phyloP scores from a whole-genome alignment of 2,329 filamentous ascomycete genomes.

The Aspergillus tubingensis region DNA sequence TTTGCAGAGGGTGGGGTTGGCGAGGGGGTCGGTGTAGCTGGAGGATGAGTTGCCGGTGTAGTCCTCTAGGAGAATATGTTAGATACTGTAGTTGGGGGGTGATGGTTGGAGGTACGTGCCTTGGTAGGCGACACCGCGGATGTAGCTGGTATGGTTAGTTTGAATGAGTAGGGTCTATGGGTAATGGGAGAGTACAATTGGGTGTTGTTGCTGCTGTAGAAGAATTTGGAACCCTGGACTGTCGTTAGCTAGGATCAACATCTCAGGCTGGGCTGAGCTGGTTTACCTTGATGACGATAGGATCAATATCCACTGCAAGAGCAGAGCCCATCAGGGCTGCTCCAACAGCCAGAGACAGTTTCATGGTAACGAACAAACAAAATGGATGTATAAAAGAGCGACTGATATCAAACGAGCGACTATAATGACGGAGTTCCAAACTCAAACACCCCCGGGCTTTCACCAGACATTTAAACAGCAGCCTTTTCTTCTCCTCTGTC shows the following conservation, averaged over 20 bases:
- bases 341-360: constrained; percentile 19
- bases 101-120: constrained; percentile 27
- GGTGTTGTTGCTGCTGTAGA: constrained; percentile 75
- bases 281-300: constrained; percentile 55
- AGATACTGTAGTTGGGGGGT: not conserved
- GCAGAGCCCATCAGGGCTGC: constrained; percentile 48
- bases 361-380: constrained; percentile 15
- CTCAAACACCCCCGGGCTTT: too few species aligned
- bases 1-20: constrained; percentile 68
- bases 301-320: constrained; percentile 58
- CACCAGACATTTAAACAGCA: too few species aligned
- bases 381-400: not conserved
- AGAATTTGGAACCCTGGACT: constrained; percentile 76
- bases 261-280: not conserved
- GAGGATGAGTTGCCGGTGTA: constrained; percentile 55
- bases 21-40: constrained; percentile 78
- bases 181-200: constrained; percentile 52
- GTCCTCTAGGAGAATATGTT: constrained; percentile 53
- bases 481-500: too few species aligned
- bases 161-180: too few species aligned
- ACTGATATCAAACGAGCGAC: not conserved
- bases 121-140: constrained; percentile 93
- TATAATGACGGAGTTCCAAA: too few species aligned
- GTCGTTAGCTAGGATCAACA: not conserved
- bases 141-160: constrained; percentile 54